Conservation (phyloP, 306 rosid genomes). For the Biancaea sappan region DNA sequence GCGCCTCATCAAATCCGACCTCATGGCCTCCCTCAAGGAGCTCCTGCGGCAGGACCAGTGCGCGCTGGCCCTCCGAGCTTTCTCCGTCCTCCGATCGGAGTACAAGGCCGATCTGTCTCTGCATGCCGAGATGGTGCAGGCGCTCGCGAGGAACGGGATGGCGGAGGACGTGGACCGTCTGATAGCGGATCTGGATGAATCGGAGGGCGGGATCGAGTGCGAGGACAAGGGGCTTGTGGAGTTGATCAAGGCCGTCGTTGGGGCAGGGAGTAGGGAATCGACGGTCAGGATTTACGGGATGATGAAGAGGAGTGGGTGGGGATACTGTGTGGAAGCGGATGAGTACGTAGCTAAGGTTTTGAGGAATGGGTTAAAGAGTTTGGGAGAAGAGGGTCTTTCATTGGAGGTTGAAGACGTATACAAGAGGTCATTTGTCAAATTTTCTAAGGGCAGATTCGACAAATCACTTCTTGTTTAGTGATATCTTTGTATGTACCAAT, state of each 20-base stretch:
- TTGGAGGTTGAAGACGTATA: conserved; percentile 43
- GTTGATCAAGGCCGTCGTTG: conserved; percentile 69
- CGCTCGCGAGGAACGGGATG: conserved; percentile 52
- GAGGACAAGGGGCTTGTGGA: conserved; percentile 62
- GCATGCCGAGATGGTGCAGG: conserved; percentile 57
- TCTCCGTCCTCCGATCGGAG: conserved; percentile 73
- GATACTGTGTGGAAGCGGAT: conserved; percentile 47
- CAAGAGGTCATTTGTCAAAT: conserved; percentile 33
- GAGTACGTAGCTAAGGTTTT: conserved; percentile 66
- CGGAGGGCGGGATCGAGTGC: conserved; percentile 34
- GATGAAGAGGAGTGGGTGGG: conserved; percentile 72
- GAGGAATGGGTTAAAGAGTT: conserved; percentile 60
- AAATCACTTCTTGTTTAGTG: background rate
- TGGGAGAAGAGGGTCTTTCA: conserved; percentile 62
- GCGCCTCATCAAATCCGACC: conserved; percentile 75
- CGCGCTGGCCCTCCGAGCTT: conserved; percentile 61
- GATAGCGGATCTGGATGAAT: conserved; percentile 51
- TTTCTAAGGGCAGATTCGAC: conserved; percentile 35
- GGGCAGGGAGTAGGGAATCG: conserved; percentile 63
- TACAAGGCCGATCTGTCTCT: conserved; percentile 55
- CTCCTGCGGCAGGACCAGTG: conserved; percentile 82
- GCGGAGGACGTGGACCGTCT: conserved; percentile 62
- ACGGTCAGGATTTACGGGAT: conserved; percentile 73
- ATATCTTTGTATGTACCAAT: no score
- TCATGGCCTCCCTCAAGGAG: conserved; percentile 74